These are phyloP conservation scores for Mycena chlorophos DNA, from an alignment of 768 basidiomycete genomes.

Conservation along the genomic window DNA sequence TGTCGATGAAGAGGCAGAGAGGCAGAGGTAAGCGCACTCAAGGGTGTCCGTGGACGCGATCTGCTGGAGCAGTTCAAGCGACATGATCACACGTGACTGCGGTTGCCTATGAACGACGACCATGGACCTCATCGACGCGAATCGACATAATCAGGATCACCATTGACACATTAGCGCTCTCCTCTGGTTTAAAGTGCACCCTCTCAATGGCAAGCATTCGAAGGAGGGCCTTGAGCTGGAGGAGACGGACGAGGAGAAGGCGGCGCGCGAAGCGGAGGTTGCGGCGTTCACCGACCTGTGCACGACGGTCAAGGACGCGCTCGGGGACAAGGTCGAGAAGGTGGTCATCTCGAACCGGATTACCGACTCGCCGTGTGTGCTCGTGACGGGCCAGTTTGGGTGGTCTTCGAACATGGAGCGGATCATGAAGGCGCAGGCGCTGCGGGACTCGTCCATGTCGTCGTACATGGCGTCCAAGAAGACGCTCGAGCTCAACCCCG, in stretches of 20 bases:
- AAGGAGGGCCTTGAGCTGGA: slow-evolving; percentile 99
- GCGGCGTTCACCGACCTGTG: slow-evolving; percentile 85
- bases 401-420: slow-evolving; percentile 99
- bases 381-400: slow-evolving; percentile 98
- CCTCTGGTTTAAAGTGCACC: too few relatives aligned
- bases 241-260: slow-evolving; percentile 98
- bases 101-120: too few relatives aligned
- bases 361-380: slow-evolving; percentile 92
- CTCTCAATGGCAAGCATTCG: too few relatives aligned
- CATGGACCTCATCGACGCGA: too few relatives aligned
- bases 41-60: slow-evolving; percentile 66
- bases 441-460: slow-evolving; percentile 95
- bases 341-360: slow-evolving; percentile 98
- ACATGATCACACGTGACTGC: too few relatives aligned
- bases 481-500: slow-evolving; percentile 94
- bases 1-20: slow-evolving; percentile 9
- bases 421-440: slow-evolving; percentile 99
- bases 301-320: slow-evolving; percentile 94
- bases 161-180: too few relatives aligned
- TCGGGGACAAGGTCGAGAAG: slow-evolving; percentile 99
- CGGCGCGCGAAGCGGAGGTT: slow-evolving; percentile 79
- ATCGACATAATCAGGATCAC: too few relatives aligned
- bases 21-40: slow-evolving; percentile 44
- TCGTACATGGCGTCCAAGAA: slow-evolving; percentile 99
- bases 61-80: slow-evolving; percentile 41